Evolutionary conservation across 164 flowering plant species (phyloP).

Genomic region (Tetrastigma voinierianum): DNA sequence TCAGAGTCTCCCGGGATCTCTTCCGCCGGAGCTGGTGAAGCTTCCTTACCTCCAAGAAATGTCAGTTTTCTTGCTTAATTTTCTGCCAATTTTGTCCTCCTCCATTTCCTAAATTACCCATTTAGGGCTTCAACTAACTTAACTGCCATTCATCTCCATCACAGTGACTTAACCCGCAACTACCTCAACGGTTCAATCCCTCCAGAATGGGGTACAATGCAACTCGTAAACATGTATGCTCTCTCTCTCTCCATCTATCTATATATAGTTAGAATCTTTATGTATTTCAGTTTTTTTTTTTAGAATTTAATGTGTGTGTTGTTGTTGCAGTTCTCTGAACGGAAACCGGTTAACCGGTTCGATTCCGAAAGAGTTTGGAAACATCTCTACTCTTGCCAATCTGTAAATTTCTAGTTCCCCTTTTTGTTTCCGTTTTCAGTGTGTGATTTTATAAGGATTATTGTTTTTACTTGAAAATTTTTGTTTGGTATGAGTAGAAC

Average conservation of each 20-base stretch:
- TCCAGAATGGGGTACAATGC: slow-evolving; percentile 27
- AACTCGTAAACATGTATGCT: slow-evolving; percentile 22
- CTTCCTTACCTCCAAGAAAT: slow-evolving; percentile 37
- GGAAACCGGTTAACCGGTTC: slow-evolving; percentile 70
- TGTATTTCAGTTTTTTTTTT: no score
- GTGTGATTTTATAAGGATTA: background rate
- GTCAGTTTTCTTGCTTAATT: slow-evolving; percentile 20
- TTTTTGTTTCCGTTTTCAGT: background rate
- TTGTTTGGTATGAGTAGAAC: background rate
- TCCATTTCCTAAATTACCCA: no score
- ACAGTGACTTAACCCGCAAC: slow-evolving; percentile 57
- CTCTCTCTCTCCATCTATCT: slow-evolving; percentile 3
- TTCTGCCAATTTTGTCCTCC: no score
- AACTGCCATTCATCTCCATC: background rate
- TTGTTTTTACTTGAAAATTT: background rate
- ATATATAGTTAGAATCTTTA: no score
- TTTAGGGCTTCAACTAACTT: background rate
- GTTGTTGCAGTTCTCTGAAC: slow-evolving; percentile 45
- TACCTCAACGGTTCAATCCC: slow-evolving; percentile 66
- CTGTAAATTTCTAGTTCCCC: slow-evolving; percentile 25
- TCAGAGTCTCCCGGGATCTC: slow-evolving; percentile 37
- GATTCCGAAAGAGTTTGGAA: slow-evolving; percentile 61
- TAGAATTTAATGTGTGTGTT: background rate
- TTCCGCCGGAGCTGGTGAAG: slow-evolving; percentile 33
- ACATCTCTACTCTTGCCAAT: slow-evolving; percentile 46